Percentiles rank a stretch among this genome's conserved stretches.
These are phyloP conservation scores for Phytophthora sojae DNA, from an alignment of 352 stramenopile genomes.

Conservation along the genomic window DNA sequence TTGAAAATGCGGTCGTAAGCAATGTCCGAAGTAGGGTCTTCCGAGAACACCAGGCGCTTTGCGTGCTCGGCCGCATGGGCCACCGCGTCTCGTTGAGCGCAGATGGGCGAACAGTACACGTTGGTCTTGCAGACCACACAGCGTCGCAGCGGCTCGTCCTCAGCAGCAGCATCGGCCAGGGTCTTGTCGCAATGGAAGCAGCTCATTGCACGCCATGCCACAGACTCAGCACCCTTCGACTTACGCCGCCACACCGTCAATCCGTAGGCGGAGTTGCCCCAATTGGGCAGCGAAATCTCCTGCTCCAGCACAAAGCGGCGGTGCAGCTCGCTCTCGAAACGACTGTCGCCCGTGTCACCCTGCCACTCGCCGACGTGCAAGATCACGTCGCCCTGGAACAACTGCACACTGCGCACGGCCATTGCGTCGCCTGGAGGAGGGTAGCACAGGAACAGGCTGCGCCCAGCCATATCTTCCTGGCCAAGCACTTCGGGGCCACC, in stretches of 20 bases:
- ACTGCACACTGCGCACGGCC: conserved; percentile 59
- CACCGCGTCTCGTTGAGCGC: conserved; percentile 44
- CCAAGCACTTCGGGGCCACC: conserved; percentile 67
- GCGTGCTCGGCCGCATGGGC: conserved; percentile 74
- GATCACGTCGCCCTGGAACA: conserved; percentile 72
- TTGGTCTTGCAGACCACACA: conserved; percentile 84
- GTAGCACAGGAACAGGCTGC: conserved; percentile 77
- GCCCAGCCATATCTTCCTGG: conserved; percentile 43
- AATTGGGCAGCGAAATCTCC: conserved; percentile 75
- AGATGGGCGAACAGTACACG: conserved; percentile 76
- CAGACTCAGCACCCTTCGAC: conserved; percentile 15
- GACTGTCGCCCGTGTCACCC: conserved; percentile 71
- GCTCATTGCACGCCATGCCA: conserved; percentile 43
- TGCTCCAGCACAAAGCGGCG: conserved; percentile 59
- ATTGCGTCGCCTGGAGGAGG: conserved; percentile 72
- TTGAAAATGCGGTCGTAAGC: conserved; percentile 52
- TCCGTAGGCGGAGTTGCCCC: conserved; percentile 80
- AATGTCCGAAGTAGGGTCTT: conserved; percentile 55
- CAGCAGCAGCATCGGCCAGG: conserved; percentile 41
- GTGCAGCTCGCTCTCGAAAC: conserved; percentile 72
- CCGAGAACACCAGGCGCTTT: conserved; percentile 70
- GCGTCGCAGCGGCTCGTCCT: conserved; percentile 57
- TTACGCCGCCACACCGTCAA: conserved; percentile 79
- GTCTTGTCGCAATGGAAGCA: conserved; percentile 66
- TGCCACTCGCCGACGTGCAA: conserved; percentile 85